These are phyloP conservation scores for Puccinia novopanici DNA, from an alignment of 1,284 basidiomycete genomes.

Conservation along the genomic window DNA sequence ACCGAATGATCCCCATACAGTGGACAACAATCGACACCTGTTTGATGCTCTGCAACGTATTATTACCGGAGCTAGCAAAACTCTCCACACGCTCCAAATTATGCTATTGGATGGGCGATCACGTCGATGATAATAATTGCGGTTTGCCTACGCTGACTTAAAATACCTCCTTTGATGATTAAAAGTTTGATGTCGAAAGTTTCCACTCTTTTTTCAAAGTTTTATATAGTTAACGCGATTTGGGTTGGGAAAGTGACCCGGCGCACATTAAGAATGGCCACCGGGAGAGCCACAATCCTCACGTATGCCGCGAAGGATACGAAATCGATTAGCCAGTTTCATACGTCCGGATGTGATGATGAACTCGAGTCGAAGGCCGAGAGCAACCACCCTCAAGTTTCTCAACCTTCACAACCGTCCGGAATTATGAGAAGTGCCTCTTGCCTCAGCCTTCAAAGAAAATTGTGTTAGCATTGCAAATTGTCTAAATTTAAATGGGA, in stretches of 20 bases:
- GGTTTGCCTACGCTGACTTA: neutral
- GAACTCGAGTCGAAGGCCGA: neutral
- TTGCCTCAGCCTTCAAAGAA: neutral
- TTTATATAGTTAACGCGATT: neutral
- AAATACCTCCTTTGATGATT: neutral
- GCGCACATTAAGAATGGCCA: conserved; percentile 6
- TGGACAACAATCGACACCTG: neutral
- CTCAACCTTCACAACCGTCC: neutral
- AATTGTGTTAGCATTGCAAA: neutral
- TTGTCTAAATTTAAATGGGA: neutral
- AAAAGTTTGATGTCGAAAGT: neutral
- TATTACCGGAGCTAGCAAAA: neutral
- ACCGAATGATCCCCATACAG: neutral
- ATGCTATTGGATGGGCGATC: conserved; percentile 10
- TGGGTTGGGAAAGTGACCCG: neutral
- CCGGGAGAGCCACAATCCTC: neutral
- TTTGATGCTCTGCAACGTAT: neutral
- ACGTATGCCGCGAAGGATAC: neutral
- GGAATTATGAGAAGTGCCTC: neutral
- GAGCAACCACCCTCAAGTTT: neutral
- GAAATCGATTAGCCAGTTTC: neutral
- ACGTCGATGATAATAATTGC: neutral
- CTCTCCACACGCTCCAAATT: neutral
- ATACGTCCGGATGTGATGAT: neutral
- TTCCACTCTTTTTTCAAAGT: neutral